Percentiles rank a stretch among this genome's conserved stretches.
These are phyloP conservation scores for Ceratobasidium sp. DNA, from an alignment of 1,284 basidiomycete species.

Conservation along the genomic window DNA sequence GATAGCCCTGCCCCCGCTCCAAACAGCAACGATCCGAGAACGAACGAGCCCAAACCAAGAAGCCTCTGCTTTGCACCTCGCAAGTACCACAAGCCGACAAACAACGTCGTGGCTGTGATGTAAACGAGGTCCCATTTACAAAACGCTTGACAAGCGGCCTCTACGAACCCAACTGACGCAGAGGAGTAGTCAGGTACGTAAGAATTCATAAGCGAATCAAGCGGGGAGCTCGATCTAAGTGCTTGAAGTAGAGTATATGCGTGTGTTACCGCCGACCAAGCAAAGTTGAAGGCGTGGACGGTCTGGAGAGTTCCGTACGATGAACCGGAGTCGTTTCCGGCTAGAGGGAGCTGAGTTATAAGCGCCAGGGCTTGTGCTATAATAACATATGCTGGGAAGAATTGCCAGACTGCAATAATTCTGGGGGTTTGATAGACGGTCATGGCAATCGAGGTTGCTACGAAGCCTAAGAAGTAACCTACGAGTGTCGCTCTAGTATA, in stretches of 20 bases:
- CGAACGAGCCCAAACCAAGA: conserved; percentile 1
- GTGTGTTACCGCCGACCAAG: conserved; percentile 20
- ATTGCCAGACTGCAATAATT: conserved; percentile 28
- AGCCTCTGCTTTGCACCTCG: conserved; percentile 5
- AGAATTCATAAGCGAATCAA: conserved; percentile 20
- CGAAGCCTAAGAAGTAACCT: conserved; percentile 25
- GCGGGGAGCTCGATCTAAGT: conserved; percentile 8
- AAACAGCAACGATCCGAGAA: not conserved
- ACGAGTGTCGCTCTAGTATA: conserved; percentile 22
- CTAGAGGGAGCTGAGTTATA: not conserved
- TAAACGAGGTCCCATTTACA: conserved; percentile 26
- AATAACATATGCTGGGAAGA: conserved; percentile 28
- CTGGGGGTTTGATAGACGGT: conserved; percentile 19
- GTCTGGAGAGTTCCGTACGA: conserved; percentile 12
- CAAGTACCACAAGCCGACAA: conserved; percentile 22
- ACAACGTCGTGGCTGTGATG: conserved; percentile 16
- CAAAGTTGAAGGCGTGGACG: conserved; percentile 11
- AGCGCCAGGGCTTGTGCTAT: not conserved
- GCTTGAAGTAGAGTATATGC: conserved; percentile 15
- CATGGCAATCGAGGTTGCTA: conserved; percentile 12
- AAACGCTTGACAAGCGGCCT: not conserved
- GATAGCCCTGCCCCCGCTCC: conserved; percentile 26
- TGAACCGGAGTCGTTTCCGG: not conserved
- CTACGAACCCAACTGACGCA: not conserved
- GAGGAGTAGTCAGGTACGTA: conserved; percentile 21